These are phyloP conservation scores for Yarrowia alimentaria DNA, from an alignment of 805 yeast species.

Conservation along the genomic window DNA sequence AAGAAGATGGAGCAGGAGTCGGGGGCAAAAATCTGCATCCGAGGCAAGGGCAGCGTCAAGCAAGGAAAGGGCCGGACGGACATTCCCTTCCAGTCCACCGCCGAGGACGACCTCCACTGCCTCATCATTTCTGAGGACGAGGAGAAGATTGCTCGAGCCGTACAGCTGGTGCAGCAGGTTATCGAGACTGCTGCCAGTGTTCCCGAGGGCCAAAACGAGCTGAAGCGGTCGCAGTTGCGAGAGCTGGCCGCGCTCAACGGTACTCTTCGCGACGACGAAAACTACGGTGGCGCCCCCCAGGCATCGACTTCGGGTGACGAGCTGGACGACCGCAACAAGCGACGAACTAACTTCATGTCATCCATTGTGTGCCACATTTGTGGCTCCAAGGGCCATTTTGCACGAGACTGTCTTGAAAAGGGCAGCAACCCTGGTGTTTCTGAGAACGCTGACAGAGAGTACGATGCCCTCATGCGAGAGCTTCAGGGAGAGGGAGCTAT, in stretches of 20 bases:
- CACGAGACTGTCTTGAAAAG: slow-evolving; percentile 70
- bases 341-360: slow-evolving; percentile 50
- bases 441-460: slow-evolving; percentile 47
- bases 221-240: slow-evolving; percentile 84
- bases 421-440: slow-evolving; percentile 10
- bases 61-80: slow-evolving; percentile 69
- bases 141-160: slow-evolving; percentile 72
- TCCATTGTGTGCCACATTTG: slow-evolving; percentile 71
- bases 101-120: slow-evolving; percentile 86
- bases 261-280: slow-evolving; percentile 79
- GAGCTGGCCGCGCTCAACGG: slow-evolving; percentile 94
- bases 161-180: slow-evolving; percentile 67
- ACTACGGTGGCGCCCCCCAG: slow-evolving; percentile 61
- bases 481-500: slow-evolving; percentile 33
- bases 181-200: slow-evolving; percentile 80
- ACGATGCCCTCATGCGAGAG: slow-evolving; percentile 52
- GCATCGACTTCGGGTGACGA: slow-evolving; percentile 55
- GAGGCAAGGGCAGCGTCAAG: slow-evolving; percentile 95
- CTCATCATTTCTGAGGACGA: slow-evolving; percentile 78
- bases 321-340: slow-evolving; percentile 44
- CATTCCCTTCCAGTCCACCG: slow-evolving; percentile 49
- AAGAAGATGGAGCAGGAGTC: slow-evolving; percentile 76
- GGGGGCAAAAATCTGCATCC: slow-evolving; percentile 84
- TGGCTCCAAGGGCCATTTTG: slow-evolving; percentile 81
- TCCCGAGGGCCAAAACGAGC: slow-evolving; percentile 91